A percentile compares a stretch with the other conserved stretches of the same genome.
Evolutionary conservation across 106 monocot species (phyloP).

Genomic region (Dactylorhiza incarnata): DNA sequence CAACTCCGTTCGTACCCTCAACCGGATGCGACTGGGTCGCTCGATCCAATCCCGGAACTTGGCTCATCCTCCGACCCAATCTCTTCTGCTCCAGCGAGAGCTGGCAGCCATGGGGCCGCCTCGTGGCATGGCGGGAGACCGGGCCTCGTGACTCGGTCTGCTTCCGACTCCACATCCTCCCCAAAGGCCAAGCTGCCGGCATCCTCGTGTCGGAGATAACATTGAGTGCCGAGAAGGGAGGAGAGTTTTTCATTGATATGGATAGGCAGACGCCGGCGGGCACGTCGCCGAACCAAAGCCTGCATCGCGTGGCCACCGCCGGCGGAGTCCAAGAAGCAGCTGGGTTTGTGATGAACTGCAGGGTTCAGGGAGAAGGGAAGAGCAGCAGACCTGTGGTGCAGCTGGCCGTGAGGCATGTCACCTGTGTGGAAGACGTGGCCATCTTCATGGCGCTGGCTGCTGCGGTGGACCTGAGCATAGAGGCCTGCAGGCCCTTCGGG

Average conservation of each 20-base stretch:
- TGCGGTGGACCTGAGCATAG: conserved; percentile 82
- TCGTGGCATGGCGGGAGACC: conserved; percentile 71
- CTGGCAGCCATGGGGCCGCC: conserved; percentile 70
- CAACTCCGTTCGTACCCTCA: conserved; percentile 82
- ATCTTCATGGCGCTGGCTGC: conserved; percentile 85
- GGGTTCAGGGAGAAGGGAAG: conserved; percentile 67
- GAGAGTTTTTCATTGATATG: conserved; percentile 80
- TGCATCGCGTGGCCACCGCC: background rate
- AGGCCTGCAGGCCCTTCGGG: conserved; percentile 72
- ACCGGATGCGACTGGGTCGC: conserved; percentile 56
- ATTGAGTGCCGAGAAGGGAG: conserved; percentile 52
- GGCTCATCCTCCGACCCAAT: conserved; percentile 64
- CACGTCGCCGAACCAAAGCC: background rate
- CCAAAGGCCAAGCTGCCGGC: conserved; percentile 46
- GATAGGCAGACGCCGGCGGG: conserved; percentile 26
- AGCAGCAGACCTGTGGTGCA: conserved; percentile 73
- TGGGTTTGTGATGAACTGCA: conserved; percentile 81
- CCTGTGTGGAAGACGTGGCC: conserved; percentile 82
- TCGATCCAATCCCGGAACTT: conserved; percentile 80
- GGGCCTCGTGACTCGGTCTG: conserved; percentile 33
- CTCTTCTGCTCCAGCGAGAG: conserved; percentile 26
- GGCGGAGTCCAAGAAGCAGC: background rate
- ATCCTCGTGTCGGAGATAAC: conserved; percentile 42
- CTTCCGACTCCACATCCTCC: conserved; percentile 50
- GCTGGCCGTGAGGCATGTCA: conserved; percentile 61